Evolutionary conservation across 108 stramenopile species (phyloP).

Genomic region (Mayamaea pseudoterrestris): DNA sequence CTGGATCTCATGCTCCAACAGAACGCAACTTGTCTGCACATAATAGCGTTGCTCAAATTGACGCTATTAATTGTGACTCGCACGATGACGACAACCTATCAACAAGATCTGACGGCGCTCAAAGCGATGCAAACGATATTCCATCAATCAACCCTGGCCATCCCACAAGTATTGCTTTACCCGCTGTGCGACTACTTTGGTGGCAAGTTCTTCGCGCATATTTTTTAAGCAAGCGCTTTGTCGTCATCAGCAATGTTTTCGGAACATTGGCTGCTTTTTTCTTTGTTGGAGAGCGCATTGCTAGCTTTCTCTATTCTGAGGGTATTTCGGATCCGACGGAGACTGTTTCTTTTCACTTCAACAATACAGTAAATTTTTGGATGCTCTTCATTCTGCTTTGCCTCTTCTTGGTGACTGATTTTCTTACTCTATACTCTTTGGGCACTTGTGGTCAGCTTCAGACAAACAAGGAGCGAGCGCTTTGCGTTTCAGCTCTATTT

Average conservation of each 20-base stretch:
- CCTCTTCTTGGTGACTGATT: constrained; percentile 6
- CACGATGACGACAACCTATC: neutral
- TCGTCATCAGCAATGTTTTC: constrained; percentile 26
- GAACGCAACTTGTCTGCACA: too few species aligned
- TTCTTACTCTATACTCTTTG: neutral
- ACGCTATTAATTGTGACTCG: neutral
- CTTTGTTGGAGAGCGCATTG: constrained; percentile 34
- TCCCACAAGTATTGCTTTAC: neutral
- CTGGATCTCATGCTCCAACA: too few species aligned
- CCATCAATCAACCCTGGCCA: constrained; percentile 1
- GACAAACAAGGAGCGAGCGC: neutral
- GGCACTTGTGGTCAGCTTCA: neutral
- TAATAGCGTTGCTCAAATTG: too few species aligned
- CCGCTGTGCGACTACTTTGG: neutral
- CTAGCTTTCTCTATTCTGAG: constrained; percentile 18
- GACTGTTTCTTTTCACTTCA: constrained; percentile 6
- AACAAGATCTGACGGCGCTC: constrained; percentile 7
- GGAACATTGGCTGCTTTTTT: constrained; percentile 45
- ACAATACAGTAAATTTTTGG: constrained; percentile 37
- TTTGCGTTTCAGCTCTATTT: constrained; percentile 20
- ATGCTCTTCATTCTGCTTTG: constrained; percentile 22
- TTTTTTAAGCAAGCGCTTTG: constrained; percentile 18
- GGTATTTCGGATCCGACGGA: constrained; percentile 2
- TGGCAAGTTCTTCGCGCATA: constrained; percentile 7
- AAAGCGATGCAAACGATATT: constrained; percentile 9